Evolutionary conservation across 2,329 filamentous ascomycete genomes (phyloP).

Genomic region (Chalaropsis ovoidea): DNA sequence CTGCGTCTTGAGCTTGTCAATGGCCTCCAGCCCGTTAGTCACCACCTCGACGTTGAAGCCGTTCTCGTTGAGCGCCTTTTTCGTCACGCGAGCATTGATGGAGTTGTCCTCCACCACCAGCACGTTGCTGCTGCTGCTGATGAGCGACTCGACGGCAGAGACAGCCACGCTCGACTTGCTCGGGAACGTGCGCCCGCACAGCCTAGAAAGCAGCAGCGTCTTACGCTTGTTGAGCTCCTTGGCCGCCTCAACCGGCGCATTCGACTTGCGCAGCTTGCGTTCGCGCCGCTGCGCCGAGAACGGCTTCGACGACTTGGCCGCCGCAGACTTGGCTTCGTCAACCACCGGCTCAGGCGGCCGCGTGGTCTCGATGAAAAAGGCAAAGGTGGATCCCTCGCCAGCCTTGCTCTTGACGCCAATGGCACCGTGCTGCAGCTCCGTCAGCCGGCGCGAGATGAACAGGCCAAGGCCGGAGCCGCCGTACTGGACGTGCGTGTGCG

Average conservation of each 20-base stretch:
- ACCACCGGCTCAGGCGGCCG: slow-evolving; percentile 35
- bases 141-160: slow-evolving; percentile 13
- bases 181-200: slow-evolving; percentile 3
- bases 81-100: slow-evolving; percentile 49
- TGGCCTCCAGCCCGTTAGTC: slow-evolving; percentile 47
- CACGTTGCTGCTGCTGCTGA: slow-evolving; percentile 33
- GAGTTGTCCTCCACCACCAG: slow-evolving; percentile 53
- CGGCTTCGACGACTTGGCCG: neutral
- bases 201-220: slow-evolving; percentile 1
- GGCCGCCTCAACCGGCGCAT: neutral
- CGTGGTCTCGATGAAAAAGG: slow-evolving; percentile 59
- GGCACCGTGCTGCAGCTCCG: slow-evolving; percentile 68
- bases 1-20: slow-evolving; percentile 37
- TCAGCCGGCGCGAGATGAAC: slow-evolving; percentile 69
- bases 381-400: slow-evolving; percentile 63
- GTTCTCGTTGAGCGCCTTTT: slow-evolving; percentile 41
- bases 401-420: slow-evolving; percentile 63
- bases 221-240: neutral
- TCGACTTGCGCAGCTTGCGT: slow-evolving; percentile 14
- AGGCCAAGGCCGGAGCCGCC: slow-evolving; percentile 69
- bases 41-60: slow-evolving; percentile 45
- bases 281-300: neutral
- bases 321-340: slow-evolving; percentile 31
- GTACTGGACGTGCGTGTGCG: slow-evolving; percentile 66
- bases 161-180: neutral